Conservation (phyloP, 2,329 filamentous ascomycete species). For the Alternaria arborescens region DNA sequence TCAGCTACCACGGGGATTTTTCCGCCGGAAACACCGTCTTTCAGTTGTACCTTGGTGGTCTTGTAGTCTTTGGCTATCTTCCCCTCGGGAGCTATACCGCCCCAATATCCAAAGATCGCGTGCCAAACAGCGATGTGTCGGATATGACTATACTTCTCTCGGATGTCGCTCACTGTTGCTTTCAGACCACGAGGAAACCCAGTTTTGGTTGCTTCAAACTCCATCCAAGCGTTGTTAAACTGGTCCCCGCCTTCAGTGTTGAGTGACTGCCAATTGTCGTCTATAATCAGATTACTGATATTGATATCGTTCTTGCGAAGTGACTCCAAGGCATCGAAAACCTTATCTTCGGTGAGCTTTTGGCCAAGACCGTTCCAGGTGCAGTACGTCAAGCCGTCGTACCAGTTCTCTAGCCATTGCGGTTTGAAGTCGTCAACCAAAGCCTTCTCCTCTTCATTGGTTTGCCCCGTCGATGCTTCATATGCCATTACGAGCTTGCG, state of each 20-base stretch:
- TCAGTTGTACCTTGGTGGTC: constrained; percentile 68
- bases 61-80: constrained; percentile 80
- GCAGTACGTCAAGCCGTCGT: constrained; percentile 91
- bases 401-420: constrained; percentile 85
- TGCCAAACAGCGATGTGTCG: constrained; percentile 94
- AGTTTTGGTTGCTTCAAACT: constrained; percentile 83
- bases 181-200: constrained; percentile 84
- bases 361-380: constrained; percentile 97
- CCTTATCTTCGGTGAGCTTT: constrained; percentile 79
- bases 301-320: constrained; percentile 77
- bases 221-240: constrained; percentile 66
- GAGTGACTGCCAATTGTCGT: constrained; percentile 80
- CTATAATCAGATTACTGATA: constrained; percentile 87
- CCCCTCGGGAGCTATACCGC: constrained; percentile 79
- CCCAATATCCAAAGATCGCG: constrained; percentile 73
- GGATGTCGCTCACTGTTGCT: constrained; percentile 73
- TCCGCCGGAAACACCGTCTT: constrained; percentile 66
- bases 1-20: constrained; percentile 77
- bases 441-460: constrained; percentile 58
- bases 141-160: constrained; percentile 73
- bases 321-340: constrained; percentile 76
- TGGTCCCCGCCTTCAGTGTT: constrained; percentile 58
- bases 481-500: constrained; percentile 66
- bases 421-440: constrained; percentile 61
- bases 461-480: constrained; percentile 56